Conservation (phyloP, 2,329 filamentous ascomycete species). For the Byssoonygena ceratinophila region DNA sequence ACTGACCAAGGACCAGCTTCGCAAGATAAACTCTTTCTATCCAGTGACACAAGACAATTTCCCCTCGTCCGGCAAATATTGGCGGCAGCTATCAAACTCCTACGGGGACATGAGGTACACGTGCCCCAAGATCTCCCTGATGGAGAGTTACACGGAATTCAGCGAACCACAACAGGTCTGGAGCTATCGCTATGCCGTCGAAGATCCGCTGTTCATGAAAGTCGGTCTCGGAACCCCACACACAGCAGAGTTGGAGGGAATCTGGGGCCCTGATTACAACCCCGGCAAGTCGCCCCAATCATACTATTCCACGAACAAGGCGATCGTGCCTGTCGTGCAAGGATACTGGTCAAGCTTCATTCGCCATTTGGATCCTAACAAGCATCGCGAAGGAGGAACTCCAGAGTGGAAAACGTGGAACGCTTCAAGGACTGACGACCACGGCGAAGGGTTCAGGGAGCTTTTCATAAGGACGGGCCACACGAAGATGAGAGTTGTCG, state of each 20-base stretch:
- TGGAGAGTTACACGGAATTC: slow-evolving; percentile 30
- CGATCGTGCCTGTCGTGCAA: slow-evolving; percentile 52
- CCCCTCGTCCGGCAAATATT: slow-evolving; percentile 44
- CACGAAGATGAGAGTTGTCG: slow-evolving; percentile 40
- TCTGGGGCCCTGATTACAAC: slow-evolving; percentile 55
- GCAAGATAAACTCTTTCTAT: slow-evolving; percentile 46
- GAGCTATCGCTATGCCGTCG: slow-evolving; percentile 61
- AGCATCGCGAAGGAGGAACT: slow-evolving; percentile 35
- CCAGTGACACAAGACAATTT: slow-evolving; percentile 43
- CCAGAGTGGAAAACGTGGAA: slow-evolving; percentile 42
- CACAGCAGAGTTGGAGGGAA: slow-evolving; percentile 54
- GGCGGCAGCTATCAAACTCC: slow-evolving; percentile 47
- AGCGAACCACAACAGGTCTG: slow-evolving; percentile 38
- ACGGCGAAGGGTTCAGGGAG: slow-evolving; percentile 26
- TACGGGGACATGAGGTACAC: slow-evolving; percentile 58
- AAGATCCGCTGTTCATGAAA: slow-evolving; percentile 45
- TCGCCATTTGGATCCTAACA: slow-evolving; percentile 55
- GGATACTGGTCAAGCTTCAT: slow-evolving; percentile 69
- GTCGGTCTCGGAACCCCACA: slow-evolving; percentile 56
- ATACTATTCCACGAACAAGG: slow-evolving; percentile 47
- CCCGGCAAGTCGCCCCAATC: slow-evolving; percentile 40
- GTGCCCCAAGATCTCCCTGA: slow-evolving; percentile 52
- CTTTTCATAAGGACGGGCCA: slow-evolving; percentile 38
- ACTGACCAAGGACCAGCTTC: slow-evolving; percentile 43
- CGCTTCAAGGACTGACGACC: slow-evolving; percentile 25